Percentiles rank a stretch among this genome's conserved stretches.
Conservation (phyloP, 2,329 filamentous ascomycete genomes). For the Fusarium sp. region DNA sequence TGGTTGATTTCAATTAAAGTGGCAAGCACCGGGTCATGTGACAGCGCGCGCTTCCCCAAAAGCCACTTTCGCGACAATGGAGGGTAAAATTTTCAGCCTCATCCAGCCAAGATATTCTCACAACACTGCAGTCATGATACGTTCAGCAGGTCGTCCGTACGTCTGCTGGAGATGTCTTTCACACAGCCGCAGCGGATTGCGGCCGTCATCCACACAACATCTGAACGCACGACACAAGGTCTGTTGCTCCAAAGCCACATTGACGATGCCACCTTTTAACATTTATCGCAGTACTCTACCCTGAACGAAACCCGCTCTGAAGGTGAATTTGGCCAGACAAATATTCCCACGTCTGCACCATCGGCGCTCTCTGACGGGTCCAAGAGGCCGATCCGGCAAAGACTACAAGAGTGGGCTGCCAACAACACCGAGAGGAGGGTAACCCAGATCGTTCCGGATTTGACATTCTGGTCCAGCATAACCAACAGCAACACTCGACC, state of each 20-base stretch:
- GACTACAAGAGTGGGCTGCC: slow-evolving; percentile 35
- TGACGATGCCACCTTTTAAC: slow-evolving; percentile 11
- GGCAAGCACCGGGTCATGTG: slow-evolving; percentile 39
- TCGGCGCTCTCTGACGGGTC: slow-evolving; percentile 1
- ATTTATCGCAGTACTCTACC: slow-evolving; percentile 20
- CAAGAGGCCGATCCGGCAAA: slow-evolving; percentile 34
- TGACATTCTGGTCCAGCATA: slow-evolving; percentile 40
- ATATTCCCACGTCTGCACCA: slow-evolving; percentile 33
- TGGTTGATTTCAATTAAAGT: slow-evolving; percentile 17
- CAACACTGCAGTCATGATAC: slow-evolving; percentile 44
- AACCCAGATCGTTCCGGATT: slow-evolving; percentile 35
- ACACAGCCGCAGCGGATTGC: slow-evolving; percentile 23
- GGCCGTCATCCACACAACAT: slow-evolving; percentile 1
- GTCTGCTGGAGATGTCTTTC: slow-evolving; percentile 49
- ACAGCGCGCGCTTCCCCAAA: slow-evolving; percentile 29
- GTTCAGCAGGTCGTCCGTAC: slow-evolving; percentile 43
- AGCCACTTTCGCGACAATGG: no score
- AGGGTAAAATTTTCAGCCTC: slow-evolving; percentile 41
- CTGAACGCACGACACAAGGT: slow-evolving; percentile 25
- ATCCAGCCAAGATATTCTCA: neutral
- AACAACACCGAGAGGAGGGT: slow-evolving; percentile 6
- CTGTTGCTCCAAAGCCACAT: slow-evolving; percentile 8
- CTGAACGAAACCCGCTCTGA: slow-evolving; percentile 10
- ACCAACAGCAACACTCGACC: slow-evolving; percentile 48
- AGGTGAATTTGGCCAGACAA: slow-evolving; percentile 13